Conservation (phyloP, 1,284 basidiomycete genomes). For the Athelia psychrophila region DNA sequence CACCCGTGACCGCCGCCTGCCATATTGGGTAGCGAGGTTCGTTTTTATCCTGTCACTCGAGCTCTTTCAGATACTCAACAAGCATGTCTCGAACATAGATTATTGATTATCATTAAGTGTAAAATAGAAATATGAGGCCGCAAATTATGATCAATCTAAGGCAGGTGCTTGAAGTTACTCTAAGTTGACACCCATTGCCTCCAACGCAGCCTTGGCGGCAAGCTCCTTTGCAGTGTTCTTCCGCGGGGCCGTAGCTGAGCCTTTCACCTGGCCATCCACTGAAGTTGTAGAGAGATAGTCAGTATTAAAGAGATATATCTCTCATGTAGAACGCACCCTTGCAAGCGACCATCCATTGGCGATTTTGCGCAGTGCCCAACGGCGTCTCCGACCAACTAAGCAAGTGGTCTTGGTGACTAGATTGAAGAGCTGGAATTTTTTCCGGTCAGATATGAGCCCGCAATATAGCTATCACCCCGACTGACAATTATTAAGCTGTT, state of each 20-base stretch:
- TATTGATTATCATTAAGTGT: no score
- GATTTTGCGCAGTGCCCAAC: conserved; percentile 37
- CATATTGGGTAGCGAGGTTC: no score
- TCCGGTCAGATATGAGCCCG: no score
- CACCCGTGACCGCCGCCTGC: no score
- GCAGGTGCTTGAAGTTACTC: no score
- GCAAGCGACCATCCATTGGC: conserved; percentile 49
- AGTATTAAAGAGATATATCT: conserved; percentile 2
- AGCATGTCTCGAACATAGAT: no score
- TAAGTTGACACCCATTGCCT: background rate
- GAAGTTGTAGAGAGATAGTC: background rate
- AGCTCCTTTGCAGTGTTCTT: conserved; percentile 35
- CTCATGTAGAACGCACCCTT: conserved; percentile 41
- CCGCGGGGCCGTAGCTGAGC: conserved; percentile 36
- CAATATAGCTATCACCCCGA: no score
- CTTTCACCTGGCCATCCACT: conserved; percentile 50
- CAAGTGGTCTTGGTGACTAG: conserved; percentile 18
- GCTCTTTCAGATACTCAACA: no score
- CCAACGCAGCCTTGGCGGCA: background rate
- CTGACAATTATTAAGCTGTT: conserved; percentile 53
- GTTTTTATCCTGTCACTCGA: no score
- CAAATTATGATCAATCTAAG: no score
- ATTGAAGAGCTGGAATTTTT: no score
- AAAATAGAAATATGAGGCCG: no score
- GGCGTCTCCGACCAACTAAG: conserved; percentile 39